Evolutionary conservation across 805 yeast genomes (phyloP), one percentile per base, ranked within the genome.

Genomic region (Candida sanyiensis): DNA sequence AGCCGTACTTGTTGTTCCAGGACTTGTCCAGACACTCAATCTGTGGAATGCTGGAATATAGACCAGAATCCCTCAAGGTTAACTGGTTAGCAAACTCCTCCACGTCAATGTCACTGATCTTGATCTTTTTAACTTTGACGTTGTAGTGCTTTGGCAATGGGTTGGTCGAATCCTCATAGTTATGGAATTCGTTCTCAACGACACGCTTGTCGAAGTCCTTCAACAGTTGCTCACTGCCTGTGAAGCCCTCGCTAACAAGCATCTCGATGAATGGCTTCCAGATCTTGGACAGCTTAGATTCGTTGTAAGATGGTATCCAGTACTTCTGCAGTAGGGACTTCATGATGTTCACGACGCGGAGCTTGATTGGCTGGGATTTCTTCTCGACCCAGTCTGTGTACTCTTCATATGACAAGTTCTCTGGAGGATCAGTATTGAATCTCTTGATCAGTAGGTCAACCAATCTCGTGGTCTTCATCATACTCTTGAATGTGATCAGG

Each of bases 51-150:
- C 72, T 69, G n/a, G 75, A 63, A 57, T 82, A 89, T 23, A 78
- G 61, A 31, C 70, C 72, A 53, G 78, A 84, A 57, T 87, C 96
- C 39, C 79, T 68, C n/a, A 86, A 58, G 0, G 96, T 84, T 39
- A 90, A 62, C 59, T 90, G 97, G 37, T 88, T 68, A 0, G 97
- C 96, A 47, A 89, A 69, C 44, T 80, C 90, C 36, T 72, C 62
- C 23, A 85, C 75, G 48, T 83, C 89, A 37, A 86, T 73, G 37
- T 84, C 93, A 42, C 75, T 58, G 22, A 82, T 59, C 48, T 73
- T 80, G 43, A 70, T 47, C 50, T 65, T 66, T 33, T 69, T 61
- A 21, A 59, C 33, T 32, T 55, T 57, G 2, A 44, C 6, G 3
- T 50, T 13, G 17, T 41, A 38, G 2, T 40, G 35, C 8, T 26